A percentile compares a stretch with the other conserved stretches of the same genome.
phyloP scores from a whole-genome alignment of 2,329 filamentous ascomycete genomes.

The Shiraia bambusicola region DNA sequence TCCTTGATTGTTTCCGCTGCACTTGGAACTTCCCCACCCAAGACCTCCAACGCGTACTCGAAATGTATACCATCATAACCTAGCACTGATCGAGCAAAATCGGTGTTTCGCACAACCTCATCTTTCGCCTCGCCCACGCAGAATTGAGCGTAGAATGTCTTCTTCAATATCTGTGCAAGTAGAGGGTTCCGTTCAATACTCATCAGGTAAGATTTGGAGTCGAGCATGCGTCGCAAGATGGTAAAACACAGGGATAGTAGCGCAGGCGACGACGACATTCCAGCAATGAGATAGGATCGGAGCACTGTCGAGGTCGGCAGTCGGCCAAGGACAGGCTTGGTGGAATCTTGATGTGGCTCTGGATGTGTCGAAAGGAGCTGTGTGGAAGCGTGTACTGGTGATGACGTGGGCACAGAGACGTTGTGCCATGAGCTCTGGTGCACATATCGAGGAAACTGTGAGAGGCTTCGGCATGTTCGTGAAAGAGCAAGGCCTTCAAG shows the following conservation, averaged over 20 bases:
- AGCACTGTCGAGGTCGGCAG: constrained; percentile 67
- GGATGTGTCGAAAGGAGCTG: constrained; percentile 20
- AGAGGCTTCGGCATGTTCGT: constrained; percentile 21
- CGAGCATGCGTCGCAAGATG: constrained; percentile 68
- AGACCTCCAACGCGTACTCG: constrained; percentile 80
- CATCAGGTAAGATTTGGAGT: constrained; percentile 66
- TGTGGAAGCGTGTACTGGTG: constrained; percentile 15
- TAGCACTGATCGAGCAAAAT: constrained; percentile 66
- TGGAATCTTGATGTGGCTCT: constrained; percentile 12
- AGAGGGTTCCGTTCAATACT: constrained; percentile 75
- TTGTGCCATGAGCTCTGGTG: constrained; percentile 35
- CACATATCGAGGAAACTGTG: constrained; percentile 28
- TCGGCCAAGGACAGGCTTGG: constrained; percentile 57
- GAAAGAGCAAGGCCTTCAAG: constrained; percentile 24
- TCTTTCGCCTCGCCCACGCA: constrained; percentile 75
- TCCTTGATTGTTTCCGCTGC: constrained; percentile 60
- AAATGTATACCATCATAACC: constrained; percentile 84
- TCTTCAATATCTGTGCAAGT: constrained; percentile 69
- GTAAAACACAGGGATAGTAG: constrained; percentile 70
- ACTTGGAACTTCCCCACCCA: constrained; percentile 61
- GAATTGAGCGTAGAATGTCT: constrained; percentile 88
- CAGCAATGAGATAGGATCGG: constrained; percentile 68
- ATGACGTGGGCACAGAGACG: constrained; percentile 29
- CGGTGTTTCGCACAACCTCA: constrained; percentile 66
- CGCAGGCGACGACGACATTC: constrained; percentile 68